These are phyloP conservation scores for Talaromyces sp. DNA, from an alignment of 2,329 filamentous ascomycete species.

Conservation along the genomic window DNA sequence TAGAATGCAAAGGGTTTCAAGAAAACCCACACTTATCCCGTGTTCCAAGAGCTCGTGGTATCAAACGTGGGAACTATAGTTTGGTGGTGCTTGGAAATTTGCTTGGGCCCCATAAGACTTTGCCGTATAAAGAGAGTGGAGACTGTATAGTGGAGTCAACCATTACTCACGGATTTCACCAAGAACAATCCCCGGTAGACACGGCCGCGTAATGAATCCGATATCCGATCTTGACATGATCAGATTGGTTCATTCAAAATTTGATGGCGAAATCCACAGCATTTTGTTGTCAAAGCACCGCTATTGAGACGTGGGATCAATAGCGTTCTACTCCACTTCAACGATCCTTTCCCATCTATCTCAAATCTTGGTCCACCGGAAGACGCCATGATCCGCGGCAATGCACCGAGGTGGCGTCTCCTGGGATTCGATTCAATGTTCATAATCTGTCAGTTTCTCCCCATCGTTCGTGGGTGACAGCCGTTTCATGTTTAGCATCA, in stretches of 20 bases:
- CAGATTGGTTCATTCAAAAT: background rate
- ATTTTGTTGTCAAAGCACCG: background rate
- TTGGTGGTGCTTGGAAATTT: background rate
- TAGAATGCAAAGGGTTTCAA: constrained; percentile 12
- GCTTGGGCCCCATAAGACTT: constrained; percentile 1
- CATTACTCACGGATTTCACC: constrained; percentile 1
- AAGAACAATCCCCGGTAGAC: constrained; percentile 7
- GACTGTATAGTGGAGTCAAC: constrained; percentile 6
- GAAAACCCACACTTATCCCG: background rate
- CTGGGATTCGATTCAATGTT: background rate
- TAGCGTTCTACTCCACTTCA: constrained; percentile 9
- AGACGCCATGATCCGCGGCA: constrained; percentile 5
- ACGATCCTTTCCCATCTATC: background rate
- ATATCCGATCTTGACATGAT: background rate
- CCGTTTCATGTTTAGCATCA: background rate
- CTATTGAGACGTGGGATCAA: constrained; percentile 10
- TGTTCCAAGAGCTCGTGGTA: constrained; percentile 5
- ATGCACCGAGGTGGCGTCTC: background rate
- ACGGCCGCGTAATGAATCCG: constrained; percentile 8
- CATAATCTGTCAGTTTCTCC: background rate
- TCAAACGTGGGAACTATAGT: constrained; percentile 6
- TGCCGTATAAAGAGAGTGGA: background rate
- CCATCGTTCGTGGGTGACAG: background rate
- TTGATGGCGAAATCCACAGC: background rate
- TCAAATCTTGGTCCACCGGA: background rate